These are phyloP conservation scores for Cytospora chrysosperma DNA, from an alignment of 2,329 filamentous ascomycete species.

Conservation along the genomic window DNA sequence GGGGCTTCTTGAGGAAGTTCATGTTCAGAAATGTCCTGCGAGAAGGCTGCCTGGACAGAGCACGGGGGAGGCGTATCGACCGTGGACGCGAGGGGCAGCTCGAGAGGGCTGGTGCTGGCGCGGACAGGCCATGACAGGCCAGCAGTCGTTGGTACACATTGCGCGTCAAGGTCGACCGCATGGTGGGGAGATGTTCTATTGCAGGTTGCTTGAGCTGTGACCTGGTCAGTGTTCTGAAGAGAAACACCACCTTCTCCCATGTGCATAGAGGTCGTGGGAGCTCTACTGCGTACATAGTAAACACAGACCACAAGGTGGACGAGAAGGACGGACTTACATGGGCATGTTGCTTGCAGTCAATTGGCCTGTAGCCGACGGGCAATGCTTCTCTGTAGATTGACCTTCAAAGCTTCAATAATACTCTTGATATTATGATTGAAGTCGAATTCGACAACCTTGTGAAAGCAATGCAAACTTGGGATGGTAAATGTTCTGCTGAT, in stretches of 20 bases:
- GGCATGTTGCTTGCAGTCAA: slow-evolving; percentile 22
- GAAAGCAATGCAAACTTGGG: background rate
- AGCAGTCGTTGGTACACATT: slow-evolving; percentile 58
- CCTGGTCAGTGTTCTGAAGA: background rate
- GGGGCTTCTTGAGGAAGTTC: slow-evolving; percentile 56
- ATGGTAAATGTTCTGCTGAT: background rate
- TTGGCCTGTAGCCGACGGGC: background rate
- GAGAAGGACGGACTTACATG: slow-evolving; percentile 7
- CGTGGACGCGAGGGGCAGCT: slow-evolving; percentile 22
- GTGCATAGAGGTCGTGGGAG: background rate
- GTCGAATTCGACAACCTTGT: no score
- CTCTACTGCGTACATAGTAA: background rate
- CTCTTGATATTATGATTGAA: no score
- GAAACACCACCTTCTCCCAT: background rate
- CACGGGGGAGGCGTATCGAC: slow-evolving; percentile 1
- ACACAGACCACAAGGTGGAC: background rate
- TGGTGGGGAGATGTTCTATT: slow-evolving; percentile 34
- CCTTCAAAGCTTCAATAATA: background rate
- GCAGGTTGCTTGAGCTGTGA: slow-evolving; percentile 12
- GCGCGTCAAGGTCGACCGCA: slow-evolving; percentile 61
- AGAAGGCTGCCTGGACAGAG: slow-evolving; percentile 2
- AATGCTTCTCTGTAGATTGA: background rate
- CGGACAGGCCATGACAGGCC: slow-evolving; percentile 44
- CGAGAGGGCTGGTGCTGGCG: slow-evolving; percentile 32
- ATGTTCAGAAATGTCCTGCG: slow-evolving; percentile 48